Conservation (phyloP, 2,329 filamentous ascomycete species). For the Talaromyces sp. region DNA sequence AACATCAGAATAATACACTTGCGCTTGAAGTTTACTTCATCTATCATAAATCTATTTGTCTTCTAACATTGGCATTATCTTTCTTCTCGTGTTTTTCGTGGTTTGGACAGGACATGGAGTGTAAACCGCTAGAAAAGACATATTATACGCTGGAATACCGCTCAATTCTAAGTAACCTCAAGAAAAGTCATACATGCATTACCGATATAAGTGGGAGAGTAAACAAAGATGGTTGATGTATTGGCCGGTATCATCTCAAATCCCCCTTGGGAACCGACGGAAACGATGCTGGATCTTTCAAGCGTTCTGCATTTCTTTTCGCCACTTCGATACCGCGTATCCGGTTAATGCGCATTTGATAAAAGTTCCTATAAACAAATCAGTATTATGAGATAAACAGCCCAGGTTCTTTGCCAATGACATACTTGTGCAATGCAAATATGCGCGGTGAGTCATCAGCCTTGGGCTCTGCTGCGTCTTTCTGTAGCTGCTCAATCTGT, state of each 20-base stretch:
- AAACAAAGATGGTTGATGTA: background rate
- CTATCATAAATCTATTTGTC: too few relatives aligned
- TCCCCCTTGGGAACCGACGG: constrained; percentile 72
- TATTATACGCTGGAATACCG: too few relatives aligned
- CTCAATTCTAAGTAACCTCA: background rate
- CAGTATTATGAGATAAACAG: background rate
- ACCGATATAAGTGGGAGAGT: background rate
- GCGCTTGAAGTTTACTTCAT: too few relatives aligned
- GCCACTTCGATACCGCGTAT: constrained; percentile 73
- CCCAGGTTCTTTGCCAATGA: background rate
- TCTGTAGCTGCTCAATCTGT: constrained; percentile 31
- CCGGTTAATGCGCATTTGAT: constrained; percentile 75
- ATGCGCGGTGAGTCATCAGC: constrained; percentile 67
- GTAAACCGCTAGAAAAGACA: too few relatives aligned
- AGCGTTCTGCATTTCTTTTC: constrained; percentile 72
- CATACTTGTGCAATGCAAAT: constrained; percentile 76
- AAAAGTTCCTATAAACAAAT: constrained; percentile 61
- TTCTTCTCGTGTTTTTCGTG: too few relatives aligned
- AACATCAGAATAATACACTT: too few relatives aligned
- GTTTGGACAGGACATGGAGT: too few relatives aligned
- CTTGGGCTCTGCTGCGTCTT: constrained; percentile 31
- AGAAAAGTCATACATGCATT: background rate
- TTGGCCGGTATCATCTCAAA: constrained; percentile 11
- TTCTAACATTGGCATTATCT: too few relatives aligned
- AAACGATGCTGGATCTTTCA: constrained; percentile 74